Evolutionary conservation across 2,329 filamentous ascomycete species (phyloP).

Genomic region (Phyllosticta citriasiana): DNA sequence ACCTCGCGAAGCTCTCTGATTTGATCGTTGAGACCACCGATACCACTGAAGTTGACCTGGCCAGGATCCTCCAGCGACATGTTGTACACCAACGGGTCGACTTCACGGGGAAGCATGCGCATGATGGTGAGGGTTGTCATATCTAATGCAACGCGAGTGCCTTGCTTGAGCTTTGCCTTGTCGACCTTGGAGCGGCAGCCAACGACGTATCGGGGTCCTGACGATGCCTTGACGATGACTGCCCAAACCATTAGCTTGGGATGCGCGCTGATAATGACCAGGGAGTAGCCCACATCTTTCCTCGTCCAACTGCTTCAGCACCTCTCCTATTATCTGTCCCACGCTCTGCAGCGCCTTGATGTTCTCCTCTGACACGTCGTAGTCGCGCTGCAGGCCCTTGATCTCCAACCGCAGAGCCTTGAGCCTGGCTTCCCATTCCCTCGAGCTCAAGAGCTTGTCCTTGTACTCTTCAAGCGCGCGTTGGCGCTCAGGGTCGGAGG

Average conservation of each 20-base stretch:
- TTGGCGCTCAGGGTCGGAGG: constrained; percentile 39
- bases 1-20: constrained; percentile 96
- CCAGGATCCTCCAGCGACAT: constrained; percentile 98
- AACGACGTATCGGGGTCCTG: constrained; percentile 93
- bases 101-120: constrained; percentile 97
- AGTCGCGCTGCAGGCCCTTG: constrained; percentile 89
- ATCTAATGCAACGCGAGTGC: constrained; percentile 91
- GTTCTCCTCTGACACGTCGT: constrained; percentile 95
- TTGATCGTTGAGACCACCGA: constrained; percentile 95
- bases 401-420: constrained; percentile 91
- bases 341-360: constrained; percentile 99
- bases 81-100: constrained; percentile 98
- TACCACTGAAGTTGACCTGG: constrained; percentile 94
- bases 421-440: constrained; percentile 98
- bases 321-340: constrained; percentile 97
- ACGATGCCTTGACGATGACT: constrained; percentile 99
- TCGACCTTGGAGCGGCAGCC: constrained; percentile 98
- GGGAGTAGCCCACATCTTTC: constrained; percentile 70
- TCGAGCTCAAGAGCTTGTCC: constrained; percentile 64
- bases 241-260: constrained; percentile 11
- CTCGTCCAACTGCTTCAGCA: constrained; percentile 96
- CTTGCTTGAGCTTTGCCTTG: constrained; percentile 94
- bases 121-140: constrained; percentile 99
- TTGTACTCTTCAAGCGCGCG: constrained; percentile 45
- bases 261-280: background rate